Evolutionary conservation across 2,329 filamentous ascomycete genomes (phyloP), one percentile per base, ranked within the genome.

Genomic region (Paecilomyces dactylethromorphus): DNA sequence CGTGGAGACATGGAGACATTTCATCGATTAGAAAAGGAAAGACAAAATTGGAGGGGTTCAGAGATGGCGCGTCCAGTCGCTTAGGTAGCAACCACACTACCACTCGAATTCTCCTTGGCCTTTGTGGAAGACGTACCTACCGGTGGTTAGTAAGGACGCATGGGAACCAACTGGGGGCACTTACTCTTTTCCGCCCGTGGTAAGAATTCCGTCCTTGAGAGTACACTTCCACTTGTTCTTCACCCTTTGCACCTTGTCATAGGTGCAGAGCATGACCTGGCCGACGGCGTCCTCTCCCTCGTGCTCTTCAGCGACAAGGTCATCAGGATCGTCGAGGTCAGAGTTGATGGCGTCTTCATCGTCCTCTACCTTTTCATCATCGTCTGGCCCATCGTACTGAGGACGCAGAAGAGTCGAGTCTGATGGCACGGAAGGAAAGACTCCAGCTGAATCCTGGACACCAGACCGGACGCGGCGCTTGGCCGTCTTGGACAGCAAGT

Each of bases 191-290:
- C 91, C 91, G 65, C 93, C 92, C 39, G 96, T 91, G 52, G 90
- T 96, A 65, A 99, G 82, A 18, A 99, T 90, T 21, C 94, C 94
- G 69, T 99, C 94, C 79, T 97, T 97, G 63, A 99, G 86, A 1
- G 91, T 92, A 78, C 94, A 99, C 89, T 99, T 99, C 90, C 90
- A 94, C 85, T 94, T 99, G 79, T 97, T 99, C 87, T 99, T 99
- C 69, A 97, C 94, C 54, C 94, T 85, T 78, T 97, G 93, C 10
- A 99, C 94, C 80, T 99, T 99, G 80, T 99, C 94, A 73, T 99
- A 99, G 73, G 96, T 97, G 80, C 94, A 99, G 49, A 99, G 87
- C 90, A 99, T 97, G 71, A 95, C 92, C 66, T 96, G 90, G 1
- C 88, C 87, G 64, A 89, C 84, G 35, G 87, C 85, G 51, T 96